Evolutionary conservation across 768 basidiomycete species (phyloP), one percentile per base, ranked within the genome.

Genomic region (Kwoniella europaea): DNA sequence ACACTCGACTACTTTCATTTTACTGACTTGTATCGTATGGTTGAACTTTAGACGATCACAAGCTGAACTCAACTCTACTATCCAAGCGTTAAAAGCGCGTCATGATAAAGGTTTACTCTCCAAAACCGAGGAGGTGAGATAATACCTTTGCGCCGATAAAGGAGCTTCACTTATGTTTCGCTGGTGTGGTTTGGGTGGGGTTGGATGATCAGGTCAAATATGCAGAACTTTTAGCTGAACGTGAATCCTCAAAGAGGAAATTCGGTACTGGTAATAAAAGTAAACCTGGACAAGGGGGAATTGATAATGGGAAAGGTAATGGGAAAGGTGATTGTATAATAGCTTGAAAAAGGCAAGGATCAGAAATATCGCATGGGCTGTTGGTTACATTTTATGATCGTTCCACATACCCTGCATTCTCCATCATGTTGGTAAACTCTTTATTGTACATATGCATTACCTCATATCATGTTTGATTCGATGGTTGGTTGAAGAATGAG

Each of bases 41-140:
- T 9, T 7, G 0, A 6, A 10, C 67, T 27, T 6, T 63, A 83
- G 82, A 73, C 77, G 81, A 42, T 76, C 76, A 24, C 71, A 76
- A 54, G 81, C 75, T 20, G 82, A 83, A 68, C 52, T 79, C n/a
- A 66, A 76, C 44, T 82, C 81, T 0, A 67, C 74, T 0, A 72
- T 81, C 13, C 73, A 80, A 65, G 79, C 81, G 0, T 67, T 83
- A 13, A 78, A 81, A 68, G 75, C 72, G 10, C 58, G 82, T 22
- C 77, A 81, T 50, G 80, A 80, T 50, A 81, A 81, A 58, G 82
- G 82, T 18, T 58, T 83, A n/a, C 63, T 83, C 24, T 69, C 69
- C 12, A 76, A 79, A 58, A 68, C 75, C 20, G 82, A 83, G 68
- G 79, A 82, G 78, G 81, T 83, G 74, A 80, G 80, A 73, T 76